phyloP scores from a whole-genome alignment of 192 early-diverging fungal species.

The Entomortierella lignicola region DNA sequence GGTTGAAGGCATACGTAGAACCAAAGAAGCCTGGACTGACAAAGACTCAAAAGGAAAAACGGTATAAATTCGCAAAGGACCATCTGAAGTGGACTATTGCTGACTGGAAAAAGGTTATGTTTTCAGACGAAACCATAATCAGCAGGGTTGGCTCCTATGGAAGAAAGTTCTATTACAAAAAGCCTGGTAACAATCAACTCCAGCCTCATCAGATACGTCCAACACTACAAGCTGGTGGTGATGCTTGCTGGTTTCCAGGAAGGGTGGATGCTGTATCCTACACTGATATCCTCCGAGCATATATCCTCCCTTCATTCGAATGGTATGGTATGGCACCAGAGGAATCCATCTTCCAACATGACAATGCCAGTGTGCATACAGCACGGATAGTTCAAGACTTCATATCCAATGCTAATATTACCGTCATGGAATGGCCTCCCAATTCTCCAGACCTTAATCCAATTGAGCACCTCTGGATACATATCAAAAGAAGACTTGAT shows the following conservation, averaged over 20 bases:
- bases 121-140: no score
- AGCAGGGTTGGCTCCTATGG: no score
- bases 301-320: constrained; percentile 3
- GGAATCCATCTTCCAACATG: constrained; percentile 22
- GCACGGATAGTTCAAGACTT: constrained; percentile 5
- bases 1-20: no score
- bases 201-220: no score
- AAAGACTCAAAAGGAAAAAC: no score
- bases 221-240: neutral
- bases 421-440: constrained; percentile 8
- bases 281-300: neutral
- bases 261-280: neutral
- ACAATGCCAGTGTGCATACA: constrained; percentile 19
- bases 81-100: no score
- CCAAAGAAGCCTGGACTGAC: no score
- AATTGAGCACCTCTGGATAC: constrained; percentile 3
- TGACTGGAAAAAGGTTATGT: no score
- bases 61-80: no score
- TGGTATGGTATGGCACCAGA: constrained; percentile 4
- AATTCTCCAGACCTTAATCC: constrained; percentile 20
- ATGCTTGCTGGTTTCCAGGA: neutral
- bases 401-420: neutral
- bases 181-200: no score
- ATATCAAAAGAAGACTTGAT: neutral
- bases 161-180: no score